Conservation (phyloP, 768 basidiomycete species). For the Omphalotus guepiniiformis region DNA sequence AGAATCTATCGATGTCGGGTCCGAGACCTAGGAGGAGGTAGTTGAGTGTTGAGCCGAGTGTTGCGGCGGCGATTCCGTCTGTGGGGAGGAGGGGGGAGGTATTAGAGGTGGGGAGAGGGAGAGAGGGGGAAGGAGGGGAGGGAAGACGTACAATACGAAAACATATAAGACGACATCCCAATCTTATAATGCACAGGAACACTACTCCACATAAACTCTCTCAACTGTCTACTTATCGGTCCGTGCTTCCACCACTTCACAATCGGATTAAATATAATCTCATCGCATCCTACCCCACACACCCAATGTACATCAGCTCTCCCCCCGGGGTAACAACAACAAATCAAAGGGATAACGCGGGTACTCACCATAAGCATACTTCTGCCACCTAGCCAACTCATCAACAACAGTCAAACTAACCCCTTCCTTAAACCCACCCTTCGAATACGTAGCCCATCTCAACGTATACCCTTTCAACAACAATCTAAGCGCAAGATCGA, state of each 20-base stretch:
- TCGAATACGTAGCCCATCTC: constrained; percentile 80
- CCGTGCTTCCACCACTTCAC: constrained; percentile 72
- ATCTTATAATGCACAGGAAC: constrained; percentile 83
- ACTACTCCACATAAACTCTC: constrained; percentile 68
- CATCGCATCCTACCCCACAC: constrained; percentile 47
- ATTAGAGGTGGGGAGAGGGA: not conserved
- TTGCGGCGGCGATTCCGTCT: constrained; percentile 65
- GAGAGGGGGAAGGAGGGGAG: constrained; percentile 1
- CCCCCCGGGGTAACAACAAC: not conserved
- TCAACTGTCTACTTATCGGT: constrained; percentile 73
- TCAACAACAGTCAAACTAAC: constrained; percentile 84
- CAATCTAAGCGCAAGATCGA: constrained; percentile 69
- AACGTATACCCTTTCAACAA: constrained; percentile 69
- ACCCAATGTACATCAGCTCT: constrained; percentile 1
- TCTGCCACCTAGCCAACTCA: constrained; percentile 90
- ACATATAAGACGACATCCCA: constrained; percentile 68
- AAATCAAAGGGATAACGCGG: not conserved
- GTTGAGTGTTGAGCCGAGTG: constrained; percentile 64
- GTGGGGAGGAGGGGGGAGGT: constrained; percentile 44
- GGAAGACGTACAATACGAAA: constrained; percentile 1
- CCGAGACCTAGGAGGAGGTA: constrained; percentile 72
- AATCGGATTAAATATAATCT: constrained; percentile 84
- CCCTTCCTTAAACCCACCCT: constrained; percentile 86
- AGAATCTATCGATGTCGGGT: constrained; percentile 66
- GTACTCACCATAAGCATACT: constrained; percentile 52